Evolutionary conservation across 306 rosid species (phyloP), one percentile per base, ranked within the genome.

Genomic region (Vachellia pachyceras): DNA sequence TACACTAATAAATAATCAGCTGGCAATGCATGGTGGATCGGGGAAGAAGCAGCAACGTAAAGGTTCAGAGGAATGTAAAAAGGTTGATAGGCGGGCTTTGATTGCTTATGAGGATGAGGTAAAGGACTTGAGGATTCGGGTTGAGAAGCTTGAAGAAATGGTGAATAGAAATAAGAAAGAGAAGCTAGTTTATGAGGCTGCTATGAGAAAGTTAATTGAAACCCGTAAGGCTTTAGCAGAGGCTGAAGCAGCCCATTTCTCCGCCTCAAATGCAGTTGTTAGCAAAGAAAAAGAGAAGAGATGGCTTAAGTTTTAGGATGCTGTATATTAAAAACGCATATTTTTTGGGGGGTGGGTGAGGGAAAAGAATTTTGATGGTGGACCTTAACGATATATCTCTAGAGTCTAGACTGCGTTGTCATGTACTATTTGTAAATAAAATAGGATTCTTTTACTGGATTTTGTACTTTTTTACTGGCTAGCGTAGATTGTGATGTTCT

Each of bases 61-160:
- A 89, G 88, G 85, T 78, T 80, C 83, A 2, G 86, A 72, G n/a
- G 98, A 90, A 54, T 91, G 82, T 72, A 91, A 85, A 76, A 93
- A 80, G 75, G 94, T 93, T 41, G 97, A 93, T 77, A 89, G 99
- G 75, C 82, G 88, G 58, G 87, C 79, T 15, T 76, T 95, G 86
- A 75, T 95, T 79, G 98, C 89, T 14, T 91, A 84, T 9, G 94
- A 90, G 13, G 91, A 88, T 7, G 98, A 95, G 82, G 90, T 93
- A 83, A 95, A 93, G 86, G 98, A 87, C 82, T 75, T 95, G 90
- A 92, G 87, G 81, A 20, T 72, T 47, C 84, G 91, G 39, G 85
- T 87, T 36, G 91, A 79, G 83, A 95, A 93, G 88, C 97, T 93
- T 41, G 99, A 95, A 83, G 98, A 93, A 76, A 95, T 95, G 94